A percentile compares a stretch with the other conserved stretches of the same genome.
These are phyloP conservation scores for Volutella citrinella DNA, from an alignment of 2,329 filamentous ascomycete species.

Conservation along the genomic window DNA sequence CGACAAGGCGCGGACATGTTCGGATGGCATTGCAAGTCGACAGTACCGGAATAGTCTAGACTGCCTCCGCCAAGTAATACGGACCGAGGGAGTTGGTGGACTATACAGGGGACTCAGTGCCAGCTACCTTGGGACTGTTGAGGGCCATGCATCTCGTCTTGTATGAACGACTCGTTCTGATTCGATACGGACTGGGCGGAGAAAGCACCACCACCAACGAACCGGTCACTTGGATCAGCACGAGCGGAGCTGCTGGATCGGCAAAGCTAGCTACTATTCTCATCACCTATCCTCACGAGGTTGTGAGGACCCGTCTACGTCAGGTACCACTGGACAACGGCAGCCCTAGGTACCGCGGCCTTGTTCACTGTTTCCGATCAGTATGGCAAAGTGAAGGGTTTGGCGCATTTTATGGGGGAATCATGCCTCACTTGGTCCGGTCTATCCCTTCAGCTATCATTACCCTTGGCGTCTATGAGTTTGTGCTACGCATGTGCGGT, in stretches of 20 bases:
- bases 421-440: constrained; percentile 66
- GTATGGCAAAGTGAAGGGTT: constrained; percentile 67
- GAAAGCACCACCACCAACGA: constrained; percentile 64
- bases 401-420: constrained; percentile 64
- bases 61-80: constrained; percentile 63
- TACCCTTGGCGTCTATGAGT: constrained; percentile 63
- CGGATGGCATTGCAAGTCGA: constrained; percentile 38
- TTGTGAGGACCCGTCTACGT: constrained; percentile 74
- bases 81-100: constrained; percentile 61
- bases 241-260: constrained; percentile 69
- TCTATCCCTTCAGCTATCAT: constrained; percentile 71
- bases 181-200: constrained; percentile 38
- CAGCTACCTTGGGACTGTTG: constrained; percentile 66
- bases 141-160: constrained; percentile 68
- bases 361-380: constrained; percentile 63
- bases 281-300: constrained; percentile 82
- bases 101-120: constrained; percentile 67
- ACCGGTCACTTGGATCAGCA: constrained; percentile 68
- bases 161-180: constrained; percentile 59
- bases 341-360: constrained; percentile 62
- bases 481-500: constrained; percentile 20
- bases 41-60: constrained; percentile 67
- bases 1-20: constrained; percentile 58
- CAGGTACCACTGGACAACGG: constrained; percentile 67
- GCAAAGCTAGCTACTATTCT: constrained; percentile 78